phyloP scores from a whole-genome alignment of 2,329 filamentous ascomycete species.

The Zymoseptoria pseudotritici region DNA sequence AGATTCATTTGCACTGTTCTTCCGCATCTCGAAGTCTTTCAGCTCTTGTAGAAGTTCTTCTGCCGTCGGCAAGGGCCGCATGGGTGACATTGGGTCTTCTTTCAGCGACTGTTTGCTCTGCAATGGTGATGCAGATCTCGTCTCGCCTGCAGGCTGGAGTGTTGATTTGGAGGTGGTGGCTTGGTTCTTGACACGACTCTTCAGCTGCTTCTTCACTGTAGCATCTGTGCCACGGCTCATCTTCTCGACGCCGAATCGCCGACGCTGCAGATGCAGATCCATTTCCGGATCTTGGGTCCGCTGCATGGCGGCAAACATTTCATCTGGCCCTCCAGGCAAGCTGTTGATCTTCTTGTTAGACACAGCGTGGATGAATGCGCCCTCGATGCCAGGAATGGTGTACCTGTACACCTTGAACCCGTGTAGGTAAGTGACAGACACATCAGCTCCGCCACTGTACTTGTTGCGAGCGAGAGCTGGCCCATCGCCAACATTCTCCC shows the following conservation, averaged over 20 bases:
- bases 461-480: constrained; percentile 23
- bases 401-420: constrained; percentile 41
- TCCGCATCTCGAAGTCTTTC: not conserved
- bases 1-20: not conserved
- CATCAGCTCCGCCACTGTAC: constrained; percentile 26
- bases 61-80: not conserved
- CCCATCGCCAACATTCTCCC: constrained; percentile 24
- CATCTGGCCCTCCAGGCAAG: constrained; percentile 50
- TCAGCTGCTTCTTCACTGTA: constrained; percentile 4
- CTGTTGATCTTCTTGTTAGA: constrained; percentile 48
- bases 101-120: not conserved
- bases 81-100: not conserved
- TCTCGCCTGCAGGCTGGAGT: not conserved
- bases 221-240: constrained; percentile 7
- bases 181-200: not conserved
- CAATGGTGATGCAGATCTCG: not conserved
- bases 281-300: constrained; percentile 16
- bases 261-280: constrained; percentile 33
- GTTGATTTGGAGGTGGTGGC: not conserved
- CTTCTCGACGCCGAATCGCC: constrained; percentile 18
- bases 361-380: constrained; percentile 49
- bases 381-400: constrained; percentile 39
- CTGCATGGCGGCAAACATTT: constrained; percentile 49
- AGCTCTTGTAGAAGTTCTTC: not conserved
- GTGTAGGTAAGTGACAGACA: constrained; percentile 28